Percentiles rank a stretch among this genome's conserved stretches.
phyloP scores from a whole-genome alignment of 169 alveolate species.

The Eimeria acervulina region DNA sequence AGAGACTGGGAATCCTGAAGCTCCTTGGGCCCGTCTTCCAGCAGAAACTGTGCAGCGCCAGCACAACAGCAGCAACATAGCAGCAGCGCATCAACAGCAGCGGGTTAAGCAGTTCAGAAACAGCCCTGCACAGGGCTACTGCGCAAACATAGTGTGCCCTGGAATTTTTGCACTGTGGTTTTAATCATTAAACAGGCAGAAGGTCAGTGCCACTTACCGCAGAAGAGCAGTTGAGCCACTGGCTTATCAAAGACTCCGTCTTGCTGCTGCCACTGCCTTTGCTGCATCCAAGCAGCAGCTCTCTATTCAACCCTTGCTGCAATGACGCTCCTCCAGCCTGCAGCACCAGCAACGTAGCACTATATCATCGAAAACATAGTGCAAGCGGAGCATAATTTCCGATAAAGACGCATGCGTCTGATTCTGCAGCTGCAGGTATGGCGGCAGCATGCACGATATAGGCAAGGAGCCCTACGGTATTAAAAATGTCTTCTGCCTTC shows the following conservation, averaged over 20 bases:
- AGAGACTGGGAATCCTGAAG: background rate
- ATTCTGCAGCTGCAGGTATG: background rate
- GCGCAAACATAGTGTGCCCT: background rate
- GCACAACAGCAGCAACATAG: background rate
- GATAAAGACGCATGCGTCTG: background rate
- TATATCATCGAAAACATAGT: background rate
- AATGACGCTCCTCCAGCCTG: background rate
- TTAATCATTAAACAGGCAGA: background rate
- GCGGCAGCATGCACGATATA: background rate
- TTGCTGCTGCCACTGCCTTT: background rate
- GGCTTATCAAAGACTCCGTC: conserved; percentile 27
- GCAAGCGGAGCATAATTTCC: background rate
- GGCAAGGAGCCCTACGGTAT: too few relatives aligned
- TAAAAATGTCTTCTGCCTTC: too few relatives aligned
- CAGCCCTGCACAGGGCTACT: background rate
- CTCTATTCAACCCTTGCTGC: background rate
- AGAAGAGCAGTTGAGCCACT: conserved; percentile 44
- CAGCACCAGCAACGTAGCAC: background rate
- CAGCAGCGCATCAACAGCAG: background rate
- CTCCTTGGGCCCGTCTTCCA: conserved; percentile 1
- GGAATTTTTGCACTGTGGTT: background rate
- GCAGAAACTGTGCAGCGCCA: conserved; percentile 6
- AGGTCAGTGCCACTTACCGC: background rate
- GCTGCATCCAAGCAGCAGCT: conserved; percentile 8
- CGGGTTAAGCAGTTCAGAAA: background rate